These are phyloP conservation scores for Myriosclerotinia scirpicola DNA, from an alignment of 2,329 filamentous ascomycete genomes.

Conservation along the genomic window DNA sequence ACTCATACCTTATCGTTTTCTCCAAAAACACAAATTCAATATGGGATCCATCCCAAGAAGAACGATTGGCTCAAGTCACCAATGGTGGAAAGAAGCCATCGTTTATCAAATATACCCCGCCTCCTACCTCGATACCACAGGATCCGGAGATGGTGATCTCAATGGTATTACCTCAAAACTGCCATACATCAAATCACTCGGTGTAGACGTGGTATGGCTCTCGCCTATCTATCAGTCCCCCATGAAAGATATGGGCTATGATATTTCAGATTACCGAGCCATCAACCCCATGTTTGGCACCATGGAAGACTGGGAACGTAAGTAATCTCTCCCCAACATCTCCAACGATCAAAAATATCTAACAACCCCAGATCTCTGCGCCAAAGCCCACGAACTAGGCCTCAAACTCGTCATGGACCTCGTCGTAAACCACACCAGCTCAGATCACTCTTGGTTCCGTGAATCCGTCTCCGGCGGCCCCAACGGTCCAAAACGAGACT, in stretches of 20 bases:
- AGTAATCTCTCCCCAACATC: neutral
- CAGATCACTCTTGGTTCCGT: slow-evolving; percentile 58
- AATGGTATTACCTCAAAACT: slow-evolving; percentile 63
- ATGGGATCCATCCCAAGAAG: slow-evolving; percentile 15
- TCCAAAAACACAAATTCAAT: neutral
- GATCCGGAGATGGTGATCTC: slow-evolving; percentile 61
- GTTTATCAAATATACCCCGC: slow-evolving; percentile 61
- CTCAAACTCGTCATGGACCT: slow-evolving; percentile 72
- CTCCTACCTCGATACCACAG: slow-evolving; percentile 57
- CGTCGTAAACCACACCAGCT: slow-evolving; percentile 67
- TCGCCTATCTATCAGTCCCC: slow-evolving; percentile 66
- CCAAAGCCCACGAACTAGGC: slow-evolving; percentile 55
- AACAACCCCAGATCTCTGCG: slow-evolving; percentile 48
- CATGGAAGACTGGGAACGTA: slow-evolving; percentile 61
- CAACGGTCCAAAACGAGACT: slow-evolving; percentile 54
- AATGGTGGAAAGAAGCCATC: slow-evolving; percentile 45
- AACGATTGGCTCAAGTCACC: slow-evolving; percentile 21
- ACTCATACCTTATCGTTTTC: no score
- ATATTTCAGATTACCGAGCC: slow-evolving; percentile 67
- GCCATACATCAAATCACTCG: slow-evolving; percentile 60
- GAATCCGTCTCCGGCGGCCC: slow-evolving; percentile 50
- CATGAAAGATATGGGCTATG: slow-evolving; percentile 70
- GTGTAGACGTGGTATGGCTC: slow-evolving; percentile 65
- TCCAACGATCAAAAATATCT: neutral
- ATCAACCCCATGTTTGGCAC: slow-evolving; percentile 68